Evolutionary conservation across 306 rosid genomes (phyloP).

Genomic region (Boehmeria nivea): DNA sequence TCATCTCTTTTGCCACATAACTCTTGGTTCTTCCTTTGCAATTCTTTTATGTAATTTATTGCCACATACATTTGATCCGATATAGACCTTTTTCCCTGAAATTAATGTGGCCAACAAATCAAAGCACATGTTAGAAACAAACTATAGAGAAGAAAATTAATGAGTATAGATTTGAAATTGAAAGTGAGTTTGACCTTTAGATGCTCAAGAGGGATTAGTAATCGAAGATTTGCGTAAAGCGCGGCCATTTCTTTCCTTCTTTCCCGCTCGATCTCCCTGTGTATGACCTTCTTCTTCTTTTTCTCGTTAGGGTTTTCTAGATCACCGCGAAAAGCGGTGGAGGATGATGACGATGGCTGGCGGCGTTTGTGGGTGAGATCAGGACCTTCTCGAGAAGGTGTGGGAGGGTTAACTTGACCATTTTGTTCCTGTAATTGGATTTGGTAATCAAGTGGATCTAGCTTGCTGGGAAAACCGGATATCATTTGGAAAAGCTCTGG

Average conservation of each 20-base stretch:
- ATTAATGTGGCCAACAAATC: background rate
- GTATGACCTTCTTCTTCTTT: constrained; percentile 24
- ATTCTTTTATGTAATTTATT: constrained; percentile 30
- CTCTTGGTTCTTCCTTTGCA: constrained; percentile 24
- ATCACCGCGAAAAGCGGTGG: background rate
- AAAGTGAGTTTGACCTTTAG: constrained; percentile 25
- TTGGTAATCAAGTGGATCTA: background rate
- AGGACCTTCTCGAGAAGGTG: constrained; percentile 9
- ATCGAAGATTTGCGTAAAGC: constrained; percentile 20
- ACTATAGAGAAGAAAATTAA: background rate
- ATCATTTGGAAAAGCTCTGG: constrained; percentile 22
- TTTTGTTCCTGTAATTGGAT: constrained; percentile 5
- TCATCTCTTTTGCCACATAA: constrained; percentile 28
- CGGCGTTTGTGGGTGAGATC: constrained; percentile 3
- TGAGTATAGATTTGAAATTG: background rate
- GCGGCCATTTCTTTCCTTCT: constrained; percentile 27
- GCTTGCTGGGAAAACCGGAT: constrained; percentile 9
- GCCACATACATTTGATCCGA: constrained; percentile 45
- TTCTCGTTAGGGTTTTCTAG: background rate
- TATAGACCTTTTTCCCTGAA: constrained; percentile 43
- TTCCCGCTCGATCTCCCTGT: constrained; percentile 21
- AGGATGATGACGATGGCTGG: background rate
- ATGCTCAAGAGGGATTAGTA: constrained; percentile 24
- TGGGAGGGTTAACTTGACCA: background rate
- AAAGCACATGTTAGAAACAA: background rate